Base-by-base conservation (phyloP, 441 rosid species). In the Pelargonium australe region DNA sequence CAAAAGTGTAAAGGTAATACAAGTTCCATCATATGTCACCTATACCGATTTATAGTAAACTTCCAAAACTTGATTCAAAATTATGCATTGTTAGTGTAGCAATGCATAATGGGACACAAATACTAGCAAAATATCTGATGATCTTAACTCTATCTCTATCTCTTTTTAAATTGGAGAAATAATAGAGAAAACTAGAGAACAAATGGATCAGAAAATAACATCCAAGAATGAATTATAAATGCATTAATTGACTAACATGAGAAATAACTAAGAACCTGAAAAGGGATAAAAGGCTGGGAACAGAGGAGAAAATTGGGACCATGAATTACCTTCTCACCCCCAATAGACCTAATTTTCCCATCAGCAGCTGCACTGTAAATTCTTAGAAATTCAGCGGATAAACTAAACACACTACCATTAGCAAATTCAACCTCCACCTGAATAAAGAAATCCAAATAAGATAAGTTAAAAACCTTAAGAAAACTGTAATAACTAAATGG, bases 321-420 rank as follows among this genome's bases (percentile, higher is more conserved):
- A 13, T 53, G 0, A 51, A 64, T 13, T 65, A 95, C 98, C 99
- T 92, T 95, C 70, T 92, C 92, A 79, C 93, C 93, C 31, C 88
- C 87, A 5, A 95, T 64, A 70, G 97, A 86, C 70, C 96, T 88
- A 68, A 87, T 70, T 85, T 90, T 95, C 28, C 89, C 97, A 79
- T 95, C 98, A 66, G 87, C 98, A 77, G 98, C 97, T n/a, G 92
- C 97, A 74, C 97, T 92, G 43, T 85, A 78, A 9, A 87, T 76
- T 78, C 99, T 84, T 65, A 92, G 79, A 76, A 82, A 90, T 83
- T 92, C 95, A 7, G 98, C 88, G 0, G 92, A 85, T 60, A 95
- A 79, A 63, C 20, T 81, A 78, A 90, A 89, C 68, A 81, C 86
- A 72, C 80, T 77, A 4, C 90, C 90, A 76, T 92, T 78, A n/a